Base-by-base conservation (phyloP, 2,329 filamentous ascomycete genomes). In the Ceratocystis alfenasii region DNA sequence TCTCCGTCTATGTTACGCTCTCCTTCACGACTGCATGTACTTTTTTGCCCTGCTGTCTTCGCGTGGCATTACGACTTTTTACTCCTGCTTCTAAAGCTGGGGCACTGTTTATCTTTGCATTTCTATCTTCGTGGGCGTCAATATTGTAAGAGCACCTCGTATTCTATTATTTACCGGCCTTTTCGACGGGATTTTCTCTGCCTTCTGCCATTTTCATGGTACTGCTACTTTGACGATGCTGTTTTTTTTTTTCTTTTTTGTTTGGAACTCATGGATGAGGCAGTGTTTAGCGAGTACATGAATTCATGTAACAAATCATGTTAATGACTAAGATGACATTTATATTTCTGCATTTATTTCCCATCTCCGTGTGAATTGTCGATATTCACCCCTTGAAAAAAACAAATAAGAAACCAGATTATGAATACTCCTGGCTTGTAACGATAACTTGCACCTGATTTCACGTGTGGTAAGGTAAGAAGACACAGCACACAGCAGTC, bases 1-100 rank as follows among this genome's bases (percentile, higher is more conserved):
- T 62, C 57, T 62, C 36, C 45, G 5, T 64, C 61, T 45, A 36
- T 44, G 28, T 28, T 64, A 41, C 25, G n/a, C 61, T 60, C n/a
- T 45, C 44, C 28, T 50, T 62, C 36, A 57, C 30, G 53, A 57
- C 30, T 57, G 44, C 61, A 63, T 63, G 36, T 50, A 17, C 4
- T n/a, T 50, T 48, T 57, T 28, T 5, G 30, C 25, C 53, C n/a
- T 33, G 25, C 10, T 30, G 4, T 15, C 5, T 15, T 17, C 10
- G 12, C 7, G 25, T 15, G 22, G 15, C 15, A 33, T 15, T 15
- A 57, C 15, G 25, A 7, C 53, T n/a, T 57, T 10, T 33, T 20
- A 50, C 53, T 22, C 30, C 30, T 30, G 12, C 53, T 5, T 33
- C 30, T 28, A 17, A 57, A 22, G 20, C 46, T 25, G 8, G 4